Evolutionary conservation across 768 basidiomycete genomes (phyloP), one percentile per base, ranked within the genome.

Genomic region (Leucocoprinus sp.): DNA sequence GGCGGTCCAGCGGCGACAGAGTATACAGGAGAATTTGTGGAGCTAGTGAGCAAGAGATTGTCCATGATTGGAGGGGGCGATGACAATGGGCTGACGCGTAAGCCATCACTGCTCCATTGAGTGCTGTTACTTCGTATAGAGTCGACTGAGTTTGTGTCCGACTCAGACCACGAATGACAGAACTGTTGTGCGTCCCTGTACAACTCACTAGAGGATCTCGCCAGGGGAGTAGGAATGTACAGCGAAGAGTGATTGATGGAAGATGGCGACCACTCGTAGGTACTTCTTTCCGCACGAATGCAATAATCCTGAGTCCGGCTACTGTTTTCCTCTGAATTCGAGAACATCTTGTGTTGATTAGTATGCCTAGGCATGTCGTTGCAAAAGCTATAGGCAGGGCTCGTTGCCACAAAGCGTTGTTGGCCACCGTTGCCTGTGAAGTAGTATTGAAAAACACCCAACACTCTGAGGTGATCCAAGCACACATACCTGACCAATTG

Each of bases 271-370:
- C 46, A 48, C 12, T 35, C 38, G 14, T 41, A 26, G 4, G 46
- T 48, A 22, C 46, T 48, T 36, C 46, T 34, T 11, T 48, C 46
- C 5, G 46, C 41, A 19, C 39, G 42, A 48, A 38, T 29, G 38
- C 42, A 48, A 14, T 41, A 26, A 37, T 45, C 27, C 15, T 48
- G 46, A 15, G 18, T 42, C 18, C 46, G 39, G 34, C 18, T 42
- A 19, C 27, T 28, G 11, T 15, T 17, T 8, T 33, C 34, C n/a
- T 41, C 39, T 9, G 46, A 48, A 23, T 26, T 28, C 15, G 46
- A 42, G 24, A 48, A 48, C n/a, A 34, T 34, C 22, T 27, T 48
- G 17, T 33, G 21, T 26, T 35, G 46, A 29, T 26, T 15, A 19
- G 21, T 31, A 14, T 11, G 12, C 31, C 36, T 48, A 24, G 43